Percentiles rank a stretch among this genome's conserved stretches.
phyloP scores from a whole-genome alignment of 805 yeast genomes.

The Naumovozyma baii region DNA sequence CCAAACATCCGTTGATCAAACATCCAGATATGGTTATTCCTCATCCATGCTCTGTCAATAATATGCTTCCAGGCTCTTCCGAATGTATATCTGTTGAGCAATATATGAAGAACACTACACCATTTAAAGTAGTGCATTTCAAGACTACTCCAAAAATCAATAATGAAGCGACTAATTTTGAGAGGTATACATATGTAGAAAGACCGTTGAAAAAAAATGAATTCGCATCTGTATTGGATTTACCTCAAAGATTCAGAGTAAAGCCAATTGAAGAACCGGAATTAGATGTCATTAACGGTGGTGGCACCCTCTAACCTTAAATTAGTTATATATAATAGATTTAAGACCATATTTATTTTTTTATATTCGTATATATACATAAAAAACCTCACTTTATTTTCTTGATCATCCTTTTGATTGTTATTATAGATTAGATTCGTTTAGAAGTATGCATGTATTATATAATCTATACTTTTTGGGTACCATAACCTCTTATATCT shows the following conservation, averaged over 20 bases:
- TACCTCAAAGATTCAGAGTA: conserved; percentile 71
- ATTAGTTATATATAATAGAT: no score
- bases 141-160: conserved; percentile 34
- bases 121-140: conserved; percentile 34
- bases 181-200: conserved; percentile 6
- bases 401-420: no score
- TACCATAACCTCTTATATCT: conserved; percentile 84
- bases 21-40: conserved; percentile 25
- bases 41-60: conserved; percentile 25
- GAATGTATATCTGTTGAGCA: conserved; percentile 19
- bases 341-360: conserved; percentile 1
- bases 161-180: neutral
- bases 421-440: neutral
- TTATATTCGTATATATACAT: neutral
- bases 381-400: conserved; percentile 33
- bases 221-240: conserved; percentile 46
- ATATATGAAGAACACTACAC: conserved; percentile 29
- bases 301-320: conserved; percentile 71
- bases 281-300: conserved; percentile 65
- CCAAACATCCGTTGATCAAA: conserved; percentile 46
- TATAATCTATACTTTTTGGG: conserved; percentile 45
- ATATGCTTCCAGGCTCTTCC: conserved; percentile 23
- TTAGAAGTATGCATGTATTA: no score
- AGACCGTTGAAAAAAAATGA: conserved; percentile 34
- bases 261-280: conserved; percentile 53